Evolutionary conservation across 176 grass and related monocot species (phyloP).

Genomic region (Sorghum bicolor): Sorghum_bicolor_NCBIv3 NC_012874.2:68229501-68230000

Average conservation of each 20-base stretch:
- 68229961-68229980: too few relatives aligned
- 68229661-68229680: slow-evolving; percentile 19
- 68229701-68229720: slow-evolving; percentile 8
- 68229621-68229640: not conserved
- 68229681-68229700: not conserved
- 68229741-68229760: too few relatives aligned
- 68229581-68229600: not conserved
- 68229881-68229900: not conserved
- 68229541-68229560: slow-evolving; percentile 45
- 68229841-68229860: too few relatives aligned
- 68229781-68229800: too few relatives aligned
- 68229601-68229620: not conserved
- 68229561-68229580: not conserved
- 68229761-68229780: too few relatives aligned
- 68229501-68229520: slow-evolving; percentile 81
- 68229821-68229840: too few relatives aligned
- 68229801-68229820: too few relatives aligned
- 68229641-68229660: not conserved
- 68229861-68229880: too few relatives aligned
- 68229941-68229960: too few relatives aligned
- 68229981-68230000: too few relatives aligned
- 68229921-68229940: too few relatives aligned
- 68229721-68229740: not conserved
- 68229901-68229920: too few relatives aligned
- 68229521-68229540: slow-evolving; percentile 57